Evolutionary conservation across 2,329 filamentous ascomycete genomes (phyloP), one percentile per base, ranked within the genome.

Genomic region (Beauveria asiatica): DNA sequence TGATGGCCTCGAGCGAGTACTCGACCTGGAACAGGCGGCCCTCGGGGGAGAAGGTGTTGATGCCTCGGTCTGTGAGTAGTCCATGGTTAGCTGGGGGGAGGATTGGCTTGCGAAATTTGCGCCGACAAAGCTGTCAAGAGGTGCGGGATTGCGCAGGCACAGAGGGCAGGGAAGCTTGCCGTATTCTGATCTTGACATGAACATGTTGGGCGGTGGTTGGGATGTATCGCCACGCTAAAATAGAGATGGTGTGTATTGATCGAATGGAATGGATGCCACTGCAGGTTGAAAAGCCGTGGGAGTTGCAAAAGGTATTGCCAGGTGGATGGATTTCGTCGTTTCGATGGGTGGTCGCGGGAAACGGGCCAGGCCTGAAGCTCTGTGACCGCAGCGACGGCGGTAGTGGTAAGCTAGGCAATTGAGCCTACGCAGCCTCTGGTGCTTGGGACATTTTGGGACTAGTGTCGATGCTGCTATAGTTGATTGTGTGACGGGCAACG

Each of bases 131-230:
- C 23, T 16, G 42, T 54, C n/a, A 25, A 53, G 50, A 23, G 13
- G 17, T 10, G 30, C 19, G 30, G 30, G 21, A 23, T 37, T 19
- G 42, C 42, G 41, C 25, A 33, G 19, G 19, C 8, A 5, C 11
- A 5, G 44, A 23, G 30, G 45, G n/a, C 7, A 27, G 42, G 45
- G 62, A 59, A 72, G 74, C 88, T 81, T 83, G 94, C 93, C 94
- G 82, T 99, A 99, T 93, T 99, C 94, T 75, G 93, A 97, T 81
- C 94, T 90, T 84, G 94, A 92, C 85, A 99, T 97, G 85, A 99
- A 99, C 94, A 96, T 96, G 70, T 80, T 91, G 83, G 53, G 73
- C 79, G 77, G 75, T 67, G 61, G 64, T 61, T 62, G 54, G 60
- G 49, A 10, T 44, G 11, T 60, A 33, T 54, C 11, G 25, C 57